These are phyloP conservation scores for Coelastrella sp. DNA, from an alignment of 139 green algal genomes.

Conservation along the genomic window DNA sequence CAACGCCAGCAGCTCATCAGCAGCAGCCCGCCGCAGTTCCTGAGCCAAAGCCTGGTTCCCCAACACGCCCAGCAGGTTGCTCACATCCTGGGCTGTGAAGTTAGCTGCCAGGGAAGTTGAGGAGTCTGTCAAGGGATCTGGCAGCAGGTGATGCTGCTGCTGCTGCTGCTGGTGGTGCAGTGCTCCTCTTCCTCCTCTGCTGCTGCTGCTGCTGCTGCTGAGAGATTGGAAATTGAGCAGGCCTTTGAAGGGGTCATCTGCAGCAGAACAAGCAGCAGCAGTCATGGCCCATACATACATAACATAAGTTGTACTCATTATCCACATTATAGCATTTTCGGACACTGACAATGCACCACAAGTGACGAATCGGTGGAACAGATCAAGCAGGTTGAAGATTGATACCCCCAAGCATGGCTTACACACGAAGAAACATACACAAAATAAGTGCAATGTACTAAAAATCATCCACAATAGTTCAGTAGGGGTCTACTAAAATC, in stretches of 20 bases:
- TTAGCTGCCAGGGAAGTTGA: constrained; percentile 39
- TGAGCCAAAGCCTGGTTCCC: constrained; percentile 53
- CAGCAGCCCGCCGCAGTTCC: constrained; percentile 60
- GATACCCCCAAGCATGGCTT: no score
- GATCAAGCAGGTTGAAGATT: no score
- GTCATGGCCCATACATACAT: background rate
- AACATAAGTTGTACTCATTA: no score
- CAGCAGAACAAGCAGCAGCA: constrained; percentile 7
- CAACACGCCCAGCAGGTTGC: constrained; percentile 62
- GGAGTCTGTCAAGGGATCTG: constrained; percentile 15
- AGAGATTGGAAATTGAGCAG: constrained; percentile 27
- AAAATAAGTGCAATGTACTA: no score
- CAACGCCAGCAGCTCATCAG: constrained; percentile 65
- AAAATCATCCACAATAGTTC: no score
- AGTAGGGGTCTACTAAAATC: no score
- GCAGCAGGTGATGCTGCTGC: background rate
- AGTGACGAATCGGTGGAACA: no score
- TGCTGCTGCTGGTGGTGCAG: background rate
- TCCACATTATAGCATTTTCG: no score
- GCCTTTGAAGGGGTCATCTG: constrained; percentile 52
- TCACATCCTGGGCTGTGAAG: constrained; percentile 56
- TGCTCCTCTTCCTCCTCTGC: background rate
- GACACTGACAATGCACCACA: no score
- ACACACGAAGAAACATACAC: no score
- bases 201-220: constrained; percentile 33